Evolutionary conservation across 1,139 yeast species (phyloP).

Genomic region (Taphrina pruni): DNA sequence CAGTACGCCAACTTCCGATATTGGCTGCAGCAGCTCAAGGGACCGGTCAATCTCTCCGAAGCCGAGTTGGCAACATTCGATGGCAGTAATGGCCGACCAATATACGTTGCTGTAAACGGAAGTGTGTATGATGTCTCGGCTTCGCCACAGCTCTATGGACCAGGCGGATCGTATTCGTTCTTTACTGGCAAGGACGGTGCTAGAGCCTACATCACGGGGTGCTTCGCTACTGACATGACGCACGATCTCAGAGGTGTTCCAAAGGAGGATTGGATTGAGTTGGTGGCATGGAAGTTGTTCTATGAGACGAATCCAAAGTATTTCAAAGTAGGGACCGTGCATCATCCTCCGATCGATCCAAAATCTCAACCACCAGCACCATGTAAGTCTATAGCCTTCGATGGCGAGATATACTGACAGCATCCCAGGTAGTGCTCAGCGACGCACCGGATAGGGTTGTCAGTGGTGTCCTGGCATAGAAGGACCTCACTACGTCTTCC

Average conservation of each 20-base stretch:
- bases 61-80: slow-evolving; percentile 60
- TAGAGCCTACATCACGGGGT: slow-evolving; percentile 78
- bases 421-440: slow-evolving; percentile 24
- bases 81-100: slow-evolving; percentile 63
- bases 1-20: slow-evolving; percentile 24
- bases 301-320: slow-evolving; percentile 48
- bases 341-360: slow-evolving; percentile 39
- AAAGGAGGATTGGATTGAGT: slow-evolving; percentile 49
- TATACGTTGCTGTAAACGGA: slow-evolving; percentile 70
- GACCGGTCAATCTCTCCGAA: slow-evolving; percentile 55
- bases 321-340: slow-evolving; percentile 36
- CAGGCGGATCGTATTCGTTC: slow-evolving; percentile 64
- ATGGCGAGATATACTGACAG: neutral
- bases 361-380: slow-evolving; percentile 35
- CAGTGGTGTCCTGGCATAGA: too few species aligned
- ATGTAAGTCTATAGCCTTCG: neutral
- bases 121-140: slow-evolving; percentile 71
- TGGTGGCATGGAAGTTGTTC: slow-evolving; percentile 62
- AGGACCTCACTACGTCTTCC: too few species aligned
- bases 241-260: slow-evolving; percentile 70
- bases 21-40: slow-evolving; percentile 38
- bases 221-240: slow-evolving; percentile 65
- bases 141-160: slow-evolving; percentile 65
- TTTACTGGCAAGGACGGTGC: slow-evolving; percentile 76
- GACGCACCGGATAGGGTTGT: neutral